These are phyloP conservation scores for Cyclospora cayetanensis DNA, from an alignment of 169 alveolate genomes.

Conservation along the genomic window DNA sequence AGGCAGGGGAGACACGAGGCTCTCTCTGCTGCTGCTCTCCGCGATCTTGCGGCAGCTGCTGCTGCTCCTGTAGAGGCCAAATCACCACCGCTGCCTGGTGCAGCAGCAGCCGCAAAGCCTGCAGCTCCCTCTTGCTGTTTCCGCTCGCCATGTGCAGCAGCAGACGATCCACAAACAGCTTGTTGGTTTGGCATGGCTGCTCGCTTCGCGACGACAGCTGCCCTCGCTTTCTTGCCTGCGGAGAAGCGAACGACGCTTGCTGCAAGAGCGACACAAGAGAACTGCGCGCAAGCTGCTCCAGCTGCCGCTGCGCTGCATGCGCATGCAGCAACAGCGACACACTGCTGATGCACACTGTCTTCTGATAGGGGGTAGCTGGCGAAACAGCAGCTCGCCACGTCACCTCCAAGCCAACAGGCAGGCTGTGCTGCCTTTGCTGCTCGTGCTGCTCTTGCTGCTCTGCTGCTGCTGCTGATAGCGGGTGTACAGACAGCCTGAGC, in stretches of 20 bases:
- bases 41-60: background rate
- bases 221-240: background rate
- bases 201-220: background rate
- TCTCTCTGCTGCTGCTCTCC: constrained; percentile 27
- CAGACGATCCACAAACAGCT: constrained; percentile 15
- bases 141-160: constrained; percentile 40
- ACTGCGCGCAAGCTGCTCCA: background rate
- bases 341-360: constrained; percentile 25
- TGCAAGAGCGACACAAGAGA: constrained; percentile 27
- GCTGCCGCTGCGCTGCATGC: constrained; percentile 56
- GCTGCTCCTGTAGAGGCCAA: background rate
- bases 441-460: constrained; percentile 14
- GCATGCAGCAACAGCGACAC: constrained; percentile 52
- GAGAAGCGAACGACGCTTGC: background rate
- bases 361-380: constrained; percentile 25
- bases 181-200: background rate
- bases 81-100: background rate
- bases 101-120: constrained; percentile 18
- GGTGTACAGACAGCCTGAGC: constrained; percentile 13
- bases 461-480: constrained; percentile 10
- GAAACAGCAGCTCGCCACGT: constrained; percentile 13
- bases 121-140: background rate
- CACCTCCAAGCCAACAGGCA: background rate
- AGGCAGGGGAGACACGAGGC: too few relatives aligned
- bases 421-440: constrained; percentile 33